Percentiles rank a stretch among this genome's conserved stretches.
phyloP scores from a whole-genome alignment of 2,329 filamentous ascomycete species.

The Fragosphaeria purpurea region DNA sequence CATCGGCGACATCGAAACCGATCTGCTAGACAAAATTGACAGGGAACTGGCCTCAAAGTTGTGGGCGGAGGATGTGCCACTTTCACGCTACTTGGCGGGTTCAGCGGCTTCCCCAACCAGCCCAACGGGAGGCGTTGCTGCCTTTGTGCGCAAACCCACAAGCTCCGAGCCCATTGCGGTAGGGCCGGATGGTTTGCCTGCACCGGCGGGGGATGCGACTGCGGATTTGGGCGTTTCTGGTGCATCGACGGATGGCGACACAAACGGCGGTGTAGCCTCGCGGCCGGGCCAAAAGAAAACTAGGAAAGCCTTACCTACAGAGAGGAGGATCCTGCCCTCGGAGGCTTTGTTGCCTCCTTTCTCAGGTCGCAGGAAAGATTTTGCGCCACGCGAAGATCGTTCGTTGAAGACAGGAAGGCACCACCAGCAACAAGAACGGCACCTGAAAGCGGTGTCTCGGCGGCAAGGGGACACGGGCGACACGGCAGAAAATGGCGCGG shows the following conservation, averaged over 20 bases:
- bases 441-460: neutral
- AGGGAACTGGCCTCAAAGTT: conserved; percentile 10
- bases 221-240: too few species aligned
- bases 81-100: neutral
- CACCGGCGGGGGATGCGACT: too few species aligned
- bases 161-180: neutral
- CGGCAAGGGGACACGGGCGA: neutral
- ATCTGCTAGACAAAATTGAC: conserved; percentile 7
- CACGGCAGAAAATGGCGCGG: conserved; percentile 1
- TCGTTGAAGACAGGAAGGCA: too few species aligned
- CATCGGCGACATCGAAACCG: conserved; percentile 6
- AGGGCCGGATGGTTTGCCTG: too few species aligned
- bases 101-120: too few species aligned
- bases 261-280: too few species aligned
- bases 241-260: too few species aligned
- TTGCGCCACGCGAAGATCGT: too few species aligned
- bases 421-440: neutral
- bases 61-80: conserved; percentile 2
- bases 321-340: conserved; percentile 11
- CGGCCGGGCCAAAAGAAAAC: conserved; percentile 2
- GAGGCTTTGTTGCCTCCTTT: neutral
- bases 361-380: conserved; percentile 1
- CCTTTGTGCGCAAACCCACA: too few species aligned
- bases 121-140: too few species aligned
- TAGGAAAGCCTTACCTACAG: conserved; percentile 13